Evolutionary conservation across 2,329 filamentous ascomycete genomes (phyloP), one percentile per base, ranked within the genome.

Genomic region (Penicillium sclerotigenum): DNA sequence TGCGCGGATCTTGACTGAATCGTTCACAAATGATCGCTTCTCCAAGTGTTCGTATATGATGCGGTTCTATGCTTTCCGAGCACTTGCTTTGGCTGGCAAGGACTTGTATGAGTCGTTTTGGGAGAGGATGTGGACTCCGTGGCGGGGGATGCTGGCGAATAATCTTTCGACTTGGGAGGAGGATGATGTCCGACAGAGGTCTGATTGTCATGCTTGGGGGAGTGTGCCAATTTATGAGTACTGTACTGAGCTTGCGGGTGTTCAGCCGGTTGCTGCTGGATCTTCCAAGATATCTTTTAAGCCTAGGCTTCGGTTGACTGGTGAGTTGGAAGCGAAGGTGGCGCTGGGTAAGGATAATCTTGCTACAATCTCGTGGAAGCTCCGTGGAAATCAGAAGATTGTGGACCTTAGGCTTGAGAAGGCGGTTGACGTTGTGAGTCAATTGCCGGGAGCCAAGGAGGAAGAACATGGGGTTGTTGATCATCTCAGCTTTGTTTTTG

Each of bases 161-260:
- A 73, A 75, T 48, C 51, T 78, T 10, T 68, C 74, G 0, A 78
- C 75, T 3, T 77, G 75, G 75, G 71, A 73, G 41, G 75, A 78
- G 51, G 75, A 78, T 47, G 70, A 74, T 53, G 75, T 78, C 5
- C 62, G 71, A 3, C 73, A 76, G 56, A 68, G 75, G 5, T 77
- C 74, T 1, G 76, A 78, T 59, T 78, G 76, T 47, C 75, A 78
- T 64, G 75, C 75, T 2, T 78, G 74, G 76, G 73, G 75, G 1
- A 74, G 73, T 53, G 73, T 75, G 16, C 75, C 75, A 0, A 64
- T 78, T 4, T 77, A 77, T 48, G 75, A 77, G 54, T 77, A 69
- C 37, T 73, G 68, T 31, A 70, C 71, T 9, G 75, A 77, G 59
- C 10, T 78, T 5, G 66, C 65, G 7, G 66, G 66, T 3, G 34